phyloP scores from a whole-genome alignment of 148 eudicot genomes.

The Spergularia marina region DNA sequence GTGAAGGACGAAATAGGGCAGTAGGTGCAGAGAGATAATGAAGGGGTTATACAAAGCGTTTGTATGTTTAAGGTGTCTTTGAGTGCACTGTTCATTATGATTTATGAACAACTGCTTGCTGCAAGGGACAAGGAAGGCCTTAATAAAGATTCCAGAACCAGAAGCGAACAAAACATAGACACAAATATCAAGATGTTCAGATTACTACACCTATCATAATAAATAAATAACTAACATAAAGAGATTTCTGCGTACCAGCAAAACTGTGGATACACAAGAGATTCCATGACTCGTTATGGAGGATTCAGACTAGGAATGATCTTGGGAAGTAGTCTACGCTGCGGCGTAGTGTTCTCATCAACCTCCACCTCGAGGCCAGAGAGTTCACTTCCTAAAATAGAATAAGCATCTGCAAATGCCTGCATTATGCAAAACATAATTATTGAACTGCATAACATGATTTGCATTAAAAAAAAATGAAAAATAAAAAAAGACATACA shows the following conservation, averaged over 20 bases:
- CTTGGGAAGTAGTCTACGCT: slow-evolving; percentile 62
- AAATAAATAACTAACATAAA: not conserved
- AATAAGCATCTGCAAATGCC: slow-evolving; percentile 99
- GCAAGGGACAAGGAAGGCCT: too few species aligned
- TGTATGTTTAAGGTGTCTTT: too few species aligned
- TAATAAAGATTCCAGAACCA: too few species aligned
- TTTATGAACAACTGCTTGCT: too few species aligned
- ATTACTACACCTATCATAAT: not conserved
- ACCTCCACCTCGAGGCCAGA: slow-evolving; percentile 38
- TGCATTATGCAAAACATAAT: slow-evolving; percentile 21
- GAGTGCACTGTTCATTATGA: too few species aligned
- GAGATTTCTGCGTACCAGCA: slow-evolving; percentile 17
- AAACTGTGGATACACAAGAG: slow-evolving; percentile 2
- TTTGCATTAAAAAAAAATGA: not conserved
- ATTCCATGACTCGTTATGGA: slow-evolving; percentile 31
- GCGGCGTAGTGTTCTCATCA: slow-evolving; percentile 39
- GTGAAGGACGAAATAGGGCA: too few species aligned
- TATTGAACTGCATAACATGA: not conserved
- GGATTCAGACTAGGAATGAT: slow-evolving; percentile 75
- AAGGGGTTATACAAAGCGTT: too few species aligned
- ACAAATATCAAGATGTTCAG: not conserved
- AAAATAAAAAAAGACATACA: not conserved
- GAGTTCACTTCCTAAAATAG: slow-evolving; percentile 60
- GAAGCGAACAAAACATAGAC: not conserved
- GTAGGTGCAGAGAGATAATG: too few species aligned